Base-by-base conservation (phyloP, 2,329 filamentous ascomycete genomes). In the Chaetomium sp. region DNA sequence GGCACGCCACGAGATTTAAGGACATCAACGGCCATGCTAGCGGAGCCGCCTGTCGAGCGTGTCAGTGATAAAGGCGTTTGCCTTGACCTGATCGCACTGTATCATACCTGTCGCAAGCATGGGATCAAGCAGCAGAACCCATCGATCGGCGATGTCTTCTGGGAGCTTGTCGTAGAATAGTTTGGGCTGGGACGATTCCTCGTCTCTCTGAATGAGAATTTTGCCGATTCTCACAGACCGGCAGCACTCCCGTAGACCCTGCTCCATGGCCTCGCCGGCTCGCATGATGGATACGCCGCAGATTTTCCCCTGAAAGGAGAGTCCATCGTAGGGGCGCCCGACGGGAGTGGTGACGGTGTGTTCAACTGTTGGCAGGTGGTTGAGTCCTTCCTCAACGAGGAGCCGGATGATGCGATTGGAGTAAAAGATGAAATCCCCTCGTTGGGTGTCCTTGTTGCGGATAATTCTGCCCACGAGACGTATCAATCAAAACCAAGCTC, bases 211-310 rank as follows among this genome's bases (percentile, higher is more conserved):
- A 67, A 99, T 99, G 65, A 99, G 77, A 61, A 99, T 99, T 79
- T 99, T 99, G 62, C 94, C 94, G 67, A 99, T 99, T 60, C 94
- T 82, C 49, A 99, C 94, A n/a, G 89, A 95, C 52, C 94, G 87
- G 74, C 94, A 99, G 75, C 94, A 99, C 72, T 99, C 92, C 58
- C 94, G 82, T 59, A 99, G 76, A 2, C 92, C 94, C 73, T 97
- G 91, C 74, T 99, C 94, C 94, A 99, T 99, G 57, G 92, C 89
- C 74, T 99, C 94, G 51, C 94, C 94, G 10, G 94, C 94, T 61
- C 94, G 85, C 94, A 99, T 97, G 66, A 99, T 99, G 6, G 89
- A 95, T 12, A 99, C 94, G 53, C 94, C 94, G 68, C 94, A 99
- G 65, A 99, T 99, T 75, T 97, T 96, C 62, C 94, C 94, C 71